Base-by-base conservation (phyloP, 345 rosid genomes). In the Eucalyptus viminalis region DNA sequence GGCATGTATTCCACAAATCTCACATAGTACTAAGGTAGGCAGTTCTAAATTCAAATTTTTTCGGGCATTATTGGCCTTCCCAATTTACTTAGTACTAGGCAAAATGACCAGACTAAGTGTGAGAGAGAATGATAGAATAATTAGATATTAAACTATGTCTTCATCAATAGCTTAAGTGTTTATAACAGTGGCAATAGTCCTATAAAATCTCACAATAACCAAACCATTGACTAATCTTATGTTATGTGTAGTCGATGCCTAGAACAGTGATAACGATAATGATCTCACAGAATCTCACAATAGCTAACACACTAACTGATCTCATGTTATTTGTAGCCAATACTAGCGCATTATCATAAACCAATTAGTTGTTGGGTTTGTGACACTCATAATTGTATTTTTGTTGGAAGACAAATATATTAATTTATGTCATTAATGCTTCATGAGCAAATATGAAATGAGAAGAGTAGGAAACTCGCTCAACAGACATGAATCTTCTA, bases 301-400 rank as follows among this genome's bases (percentile, higher is more conserved):
- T 56, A 56, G 2, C 13, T 10, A 56, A 10, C 3, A 5, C 29
- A 60, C 0, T 0, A 1, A 17, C 4, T 1, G 2, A 69, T 69
- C 43, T 69, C 44, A 9, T 69, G 4, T 11, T 76, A 19, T 37
- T 8, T 6, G 9, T 37, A 11, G 14, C 2, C 8, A 8, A 76
- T 37, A 13, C 27, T 76, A 19, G 7, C 81, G 8, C 27, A 76
- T 40, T 72, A 37, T 40, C 83, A 76, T 22, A 1, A 76, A 72
- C 27, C 27, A 19, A 19, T 76, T 37, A 40, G 29, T 76, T 72
- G 43, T 34, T 19, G 47, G 29, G 15, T 76, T 76, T 11, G 22
- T 7, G 29, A 37, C 16, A 4, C 47, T 76, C 29, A 6, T 22
- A 3, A 40, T 11, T 76, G 29, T 76, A 76, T 40, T 76, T 76